Evolutionary conservation across 2,329 filamentous ascomycete genomes (phyloP), one percentile per base, ranked within the genome.

Genomic region (Akanthomyces dipterigenus): DNA sequence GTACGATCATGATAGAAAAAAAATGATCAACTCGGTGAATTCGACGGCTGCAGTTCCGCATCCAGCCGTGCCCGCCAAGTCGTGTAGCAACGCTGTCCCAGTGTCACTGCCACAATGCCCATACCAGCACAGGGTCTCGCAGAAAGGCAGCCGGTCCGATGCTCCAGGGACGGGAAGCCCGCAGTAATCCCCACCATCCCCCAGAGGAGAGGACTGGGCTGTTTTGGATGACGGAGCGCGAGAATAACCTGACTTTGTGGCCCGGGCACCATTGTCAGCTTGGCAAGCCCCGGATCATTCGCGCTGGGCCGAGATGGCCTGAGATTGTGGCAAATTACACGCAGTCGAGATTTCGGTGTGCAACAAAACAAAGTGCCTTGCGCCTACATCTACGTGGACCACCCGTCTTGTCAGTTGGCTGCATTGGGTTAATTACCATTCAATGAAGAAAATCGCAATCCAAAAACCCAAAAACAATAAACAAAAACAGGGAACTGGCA

Each of bases 151-250:
- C 45, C 45, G 45, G 24, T 22, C 43, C 43, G 43, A 46, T 24
- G 26, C 8, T 26, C 20, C 20, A 42, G 36, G 36, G 24, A 46
- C 54, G 54, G 40, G 50, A 46, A 46, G 54, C 54, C 42, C 53
- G 28, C 53, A 45, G 24, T 16, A 7, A 24, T 20, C 40, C 40
- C 54, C 54, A 46, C 42, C 26, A n/a, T 18, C 42, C 54, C 54
- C 28, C n/a, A n/a, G n/a, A n/a, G 20, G 54, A 18, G 14, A n/a
- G n/a, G n/a, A n/a, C n/a, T n/a, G n/a, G 40, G 11, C 26, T 34
- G 54, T 55, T 55, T 46, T 40, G 46, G n/a, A 55, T 55, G 26
- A 62, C 38, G 53, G 45, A 55, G 46, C 50, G 24, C 51, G 57
- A 59, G 54, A n/a, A 36, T 3, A 26, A 14, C 16, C 11, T 36